Percentiles rank a stretch among this genome's conserved stretches.
Conservation (phyloP, 768 basidiomycete genomes). For the Sarcomyxa edulis region DNA sequence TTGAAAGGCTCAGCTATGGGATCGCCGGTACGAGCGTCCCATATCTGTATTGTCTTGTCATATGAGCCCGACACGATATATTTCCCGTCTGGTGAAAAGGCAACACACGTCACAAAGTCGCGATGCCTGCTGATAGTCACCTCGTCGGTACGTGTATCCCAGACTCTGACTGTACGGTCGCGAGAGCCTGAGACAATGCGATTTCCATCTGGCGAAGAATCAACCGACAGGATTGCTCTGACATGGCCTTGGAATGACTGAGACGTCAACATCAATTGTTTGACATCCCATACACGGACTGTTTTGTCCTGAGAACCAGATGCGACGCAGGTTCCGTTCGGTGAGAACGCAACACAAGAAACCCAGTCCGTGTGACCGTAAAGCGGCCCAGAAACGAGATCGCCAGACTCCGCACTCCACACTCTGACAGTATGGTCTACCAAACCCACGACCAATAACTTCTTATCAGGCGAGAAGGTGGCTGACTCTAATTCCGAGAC, state of each 20-base stretch:
- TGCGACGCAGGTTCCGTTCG: slow-evolving; percentile 10
- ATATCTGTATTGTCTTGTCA: slow-evolving; percentile 13
- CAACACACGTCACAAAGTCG: slow-evolving; percentile 13
- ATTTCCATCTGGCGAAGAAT: slow-evolving; percentile 47
- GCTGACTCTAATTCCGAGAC: no score
- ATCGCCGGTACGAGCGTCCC: slow-evolving; percentile 10
- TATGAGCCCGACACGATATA: slow-evolving; percentile 16
- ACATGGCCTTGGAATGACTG: neutral
- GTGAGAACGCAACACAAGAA: slow-evolving; percentile 11
- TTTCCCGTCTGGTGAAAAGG: slow-evolving; percentile 20
- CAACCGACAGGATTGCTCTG: slow-evolving; percentile 19
- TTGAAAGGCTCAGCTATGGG: neutral
- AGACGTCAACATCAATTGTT: slow-evolving; percentile 6
- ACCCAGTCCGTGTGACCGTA: slow-evolving; percentile 10
- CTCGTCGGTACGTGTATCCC: neutral
- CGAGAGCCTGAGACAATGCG: slow-evolving; percentile 44
- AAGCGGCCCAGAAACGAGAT: neutral
- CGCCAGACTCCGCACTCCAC: slow-evolving; percentile 1
- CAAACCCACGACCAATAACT: neutral
- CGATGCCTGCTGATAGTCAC: no score
- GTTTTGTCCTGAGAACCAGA: slow-evolving; percentile 12
- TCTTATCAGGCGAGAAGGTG: neutral
- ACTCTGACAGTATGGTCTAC: neutral
- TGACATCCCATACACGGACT: slow-evolving; percentile 13
- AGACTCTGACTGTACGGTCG: slow-evolving; percentile 42